phyloP scores from a whole-genome alignment of 352 stramenopile genomes.

The Globisporangium emineosum region DNA sequence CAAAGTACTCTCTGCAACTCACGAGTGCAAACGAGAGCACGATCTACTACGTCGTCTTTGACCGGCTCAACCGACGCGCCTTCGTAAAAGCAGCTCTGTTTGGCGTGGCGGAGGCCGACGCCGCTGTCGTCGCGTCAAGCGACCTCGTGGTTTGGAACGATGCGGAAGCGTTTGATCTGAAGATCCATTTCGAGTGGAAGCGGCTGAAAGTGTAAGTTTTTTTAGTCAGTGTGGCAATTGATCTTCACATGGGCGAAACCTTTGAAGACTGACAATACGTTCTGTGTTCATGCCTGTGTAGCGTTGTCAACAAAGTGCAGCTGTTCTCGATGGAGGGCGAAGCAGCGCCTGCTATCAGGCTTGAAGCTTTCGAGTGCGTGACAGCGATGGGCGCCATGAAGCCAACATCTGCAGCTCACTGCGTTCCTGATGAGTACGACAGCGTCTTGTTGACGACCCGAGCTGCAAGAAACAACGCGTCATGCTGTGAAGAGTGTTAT shows the following conservation, averaged over 20 bases:
- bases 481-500: constrained; percentile 20
- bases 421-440: constrained; percentile 10
- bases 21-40: not conserved
- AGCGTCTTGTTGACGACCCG: constrained; percentile 7
- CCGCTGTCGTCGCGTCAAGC: not conserved
- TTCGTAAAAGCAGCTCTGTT: not conserved
- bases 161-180: constrained; percentile 16
- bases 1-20: constrained; percentile 8
- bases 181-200: constrained; percentile 16
- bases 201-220: constrained; percentile 20
- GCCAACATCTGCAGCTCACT: not conserved
- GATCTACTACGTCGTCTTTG: constrained; percentile 6
- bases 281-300: not conserved
- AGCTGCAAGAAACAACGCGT: not conserved
- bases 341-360: not conserved
- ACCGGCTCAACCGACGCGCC: constrained; percentile 4
- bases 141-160: constrained; percentile 14
- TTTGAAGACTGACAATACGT: not conserved
- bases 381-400: constrained; percentile 16
- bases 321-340: constrained; percentile 11
- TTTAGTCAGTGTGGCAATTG: not conserved
- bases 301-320: constrained; percentile 2
- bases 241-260: too few species aligned
- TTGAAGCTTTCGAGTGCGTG: constrained; percentile 19
- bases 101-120: not conserved